Evolutionary conservation across 768 basidiomycete species (phyloP).

Genomic region (Hortiboletus flavorubellus): DNA sequence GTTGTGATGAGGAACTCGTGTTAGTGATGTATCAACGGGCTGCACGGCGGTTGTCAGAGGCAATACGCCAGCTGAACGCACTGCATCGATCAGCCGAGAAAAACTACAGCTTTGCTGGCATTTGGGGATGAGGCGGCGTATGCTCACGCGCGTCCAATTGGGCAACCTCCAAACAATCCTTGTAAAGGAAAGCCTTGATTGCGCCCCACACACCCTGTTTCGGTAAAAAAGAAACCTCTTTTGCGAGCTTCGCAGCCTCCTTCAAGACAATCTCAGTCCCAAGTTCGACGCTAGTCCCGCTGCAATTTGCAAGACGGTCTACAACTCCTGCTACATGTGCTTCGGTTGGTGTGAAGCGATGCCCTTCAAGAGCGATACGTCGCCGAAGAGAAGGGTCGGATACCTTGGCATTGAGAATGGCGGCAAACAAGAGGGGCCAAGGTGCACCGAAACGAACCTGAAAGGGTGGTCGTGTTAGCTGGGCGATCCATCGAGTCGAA

Average conservation of each 20-base stretch:
- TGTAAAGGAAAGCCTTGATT: conserved; percentile 64
- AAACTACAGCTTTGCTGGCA: conserved; percentile 18
- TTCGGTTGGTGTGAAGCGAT: conserved; percentile 73
- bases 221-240: conserved; percentile 48
- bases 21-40: not conserved
- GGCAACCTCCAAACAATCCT: conserved; percentile 47
- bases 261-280: conserved; percentile 56
- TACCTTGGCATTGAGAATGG: conserved; percentile 62
- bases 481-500: not conserved
- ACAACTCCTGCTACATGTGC: conserved; percentile 63
- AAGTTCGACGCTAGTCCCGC: conserved; percentile 43
- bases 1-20: conserved; percentile 5
- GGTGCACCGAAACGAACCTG: conserved; percentile 81
- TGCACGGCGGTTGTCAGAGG: conserved; percentile 7
- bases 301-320: conserved; percentile 50
- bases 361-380: conserved; percentile 76
- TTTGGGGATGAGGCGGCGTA: not conserved
- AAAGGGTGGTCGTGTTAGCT: not conserved
- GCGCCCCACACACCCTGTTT: conserved; percentile 65
- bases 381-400: conserved; percentile 56
- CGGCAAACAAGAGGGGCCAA: conserved; percentile 70
- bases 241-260: conserved; percentile 63
- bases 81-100: conserved; percentile 1
- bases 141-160: conserved; percentile 17
- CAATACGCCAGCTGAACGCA: not conserved